A percentile compares a stretch with the other conserved stretches of the same genome.
Conservation (phyloP, 1,284 basidiomycete genomes). For the Takashimella koratensis region DNA sequence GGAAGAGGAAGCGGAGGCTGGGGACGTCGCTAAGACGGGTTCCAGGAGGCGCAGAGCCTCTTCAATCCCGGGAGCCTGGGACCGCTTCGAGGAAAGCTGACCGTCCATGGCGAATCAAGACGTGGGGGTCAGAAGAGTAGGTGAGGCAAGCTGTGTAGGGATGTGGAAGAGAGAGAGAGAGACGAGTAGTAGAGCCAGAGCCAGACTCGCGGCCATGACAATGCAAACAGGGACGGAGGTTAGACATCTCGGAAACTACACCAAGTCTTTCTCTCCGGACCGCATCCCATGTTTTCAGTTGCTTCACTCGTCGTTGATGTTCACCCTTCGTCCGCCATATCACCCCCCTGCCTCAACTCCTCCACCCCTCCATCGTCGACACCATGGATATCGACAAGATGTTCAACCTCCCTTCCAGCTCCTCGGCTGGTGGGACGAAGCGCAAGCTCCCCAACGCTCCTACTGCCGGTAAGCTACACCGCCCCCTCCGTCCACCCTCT, state of each 20-base stretch:
- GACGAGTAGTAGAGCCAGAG: too few relatives aligned
- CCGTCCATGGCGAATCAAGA: neutral
- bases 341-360: neutral
- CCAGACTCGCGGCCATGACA: too few relatives aligned
- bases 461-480: conserved; percentile 52
- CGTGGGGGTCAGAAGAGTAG: too few relatives aligned
- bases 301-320: too few relatives aligned
- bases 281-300: too few relatives aligned
- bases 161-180: too few relatives aligned
- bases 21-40: conserved; percentile 15
- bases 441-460: conserved; percentile 78
- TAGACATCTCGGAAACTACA: too few relatives aligned
- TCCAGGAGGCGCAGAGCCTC: conserved; percentile 23
- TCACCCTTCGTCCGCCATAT: too few relatives aligned
- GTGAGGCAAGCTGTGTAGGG: too few relatives aligned
- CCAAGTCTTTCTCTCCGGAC: too few relatives aligned
- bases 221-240: neutral
- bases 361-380: neutral
- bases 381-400: conserved; percentile 48
- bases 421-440: conserved; percentile 58
- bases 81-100: neutral
- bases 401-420: conserved; percentile 44
- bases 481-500: neutral
- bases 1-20: neutral
- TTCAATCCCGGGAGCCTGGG: conserved; percentile 2